These are phyloP conservation scores for Annulohypoxylon maeteangense DNA, from an alignment of 495 filamentous ascomycete species.

Conservation along the genomic window DNA sequence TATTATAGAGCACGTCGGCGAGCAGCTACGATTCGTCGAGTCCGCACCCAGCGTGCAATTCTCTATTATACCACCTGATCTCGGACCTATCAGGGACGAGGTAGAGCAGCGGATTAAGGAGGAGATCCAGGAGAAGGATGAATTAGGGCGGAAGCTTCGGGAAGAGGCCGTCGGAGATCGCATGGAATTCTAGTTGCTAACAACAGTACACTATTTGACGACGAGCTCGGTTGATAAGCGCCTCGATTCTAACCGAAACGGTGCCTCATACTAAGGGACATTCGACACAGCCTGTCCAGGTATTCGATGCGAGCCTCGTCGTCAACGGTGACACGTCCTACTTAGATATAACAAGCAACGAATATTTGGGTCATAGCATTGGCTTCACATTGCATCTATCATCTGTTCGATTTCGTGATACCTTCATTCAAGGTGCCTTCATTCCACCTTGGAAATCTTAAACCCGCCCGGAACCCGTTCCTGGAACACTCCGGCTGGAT, in stretches of 20 bases:
- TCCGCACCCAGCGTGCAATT: conserved; percentile 89
- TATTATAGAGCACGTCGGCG: conserved; percentile 76
- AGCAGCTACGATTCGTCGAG: conserved; percentile 87
- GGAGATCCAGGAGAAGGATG: conserved; percentile 70
- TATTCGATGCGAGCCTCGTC: neutral
- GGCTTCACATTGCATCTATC: neutral
- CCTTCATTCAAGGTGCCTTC: conserved; percentile 17
- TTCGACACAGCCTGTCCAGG: conserved; percentile 7
- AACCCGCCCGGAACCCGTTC: conserved; percentile 48
- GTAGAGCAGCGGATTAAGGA: conserved; percentile 82
- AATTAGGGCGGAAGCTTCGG: conserved; percentile 53
- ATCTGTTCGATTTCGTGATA: neutral
- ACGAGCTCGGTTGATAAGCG: neutral
- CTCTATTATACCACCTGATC: conserved; percentile 80
- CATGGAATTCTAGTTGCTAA: conserved; percentile 51
- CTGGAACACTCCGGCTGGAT: conserved; percentile 61
- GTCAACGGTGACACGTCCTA: neutral
- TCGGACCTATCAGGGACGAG: conserved; percentile 77
- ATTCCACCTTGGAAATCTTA: conserved; percentile 40
- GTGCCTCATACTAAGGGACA: neutral
- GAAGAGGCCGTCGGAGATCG: conserved; percentile 56
- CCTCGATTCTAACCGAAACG: neutral
- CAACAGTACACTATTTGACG: neutral
- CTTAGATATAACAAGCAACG: conserved; percentile 4
- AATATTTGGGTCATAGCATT: neutral